A percentile compares a stretch with the other conserved stretches of the same genome.
Conservation (phyloP, 179 eudicot genomes). For the Beta corolliflora region DNA sequence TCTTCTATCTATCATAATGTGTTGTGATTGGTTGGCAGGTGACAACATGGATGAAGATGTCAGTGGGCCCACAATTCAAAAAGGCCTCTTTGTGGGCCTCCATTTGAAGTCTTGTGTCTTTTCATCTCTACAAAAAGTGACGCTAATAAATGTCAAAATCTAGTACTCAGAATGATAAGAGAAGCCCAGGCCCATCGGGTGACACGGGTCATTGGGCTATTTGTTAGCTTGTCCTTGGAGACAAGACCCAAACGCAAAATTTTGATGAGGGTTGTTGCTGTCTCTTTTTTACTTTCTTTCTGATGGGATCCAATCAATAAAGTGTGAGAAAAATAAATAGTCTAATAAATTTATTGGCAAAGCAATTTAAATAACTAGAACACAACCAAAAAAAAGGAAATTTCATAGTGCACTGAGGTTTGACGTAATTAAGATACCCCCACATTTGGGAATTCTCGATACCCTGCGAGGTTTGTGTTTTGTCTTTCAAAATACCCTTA, state of each 20-base stretch:
- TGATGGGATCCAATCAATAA: background rate
- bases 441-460: no score
- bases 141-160: background rate
- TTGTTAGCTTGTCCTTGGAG: background rate
- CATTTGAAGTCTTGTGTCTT: background rate
- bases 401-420: no score
- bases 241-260: background rate
- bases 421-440: no score
- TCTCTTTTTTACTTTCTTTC: background rate
- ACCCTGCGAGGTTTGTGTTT: no score
- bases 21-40: conserved; percentile 18
- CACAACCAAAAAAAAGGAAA: no score
- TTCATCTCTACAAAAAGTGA: background rate
- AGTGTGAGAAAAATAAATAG: no score
- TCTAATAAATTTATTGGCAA: no score
- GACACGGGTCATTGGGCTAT: conserved; percentile 4
- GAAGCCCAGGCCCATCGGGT: background rate
- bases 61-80: background rate
- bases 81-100: conserved; percentile 8
- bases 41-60: conserved; percentile 16
- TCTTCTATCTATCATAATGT: conserved; percentile 29
- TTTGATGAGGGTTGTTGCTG: background rate
- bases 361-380: no score
- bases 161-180: background rate
- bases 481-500: no score